Evolutionary conservation across 2,329 filamentous ascomycete genomes (phyloP).

Genomic region (Neofusicoccum laricinum): DNA sequence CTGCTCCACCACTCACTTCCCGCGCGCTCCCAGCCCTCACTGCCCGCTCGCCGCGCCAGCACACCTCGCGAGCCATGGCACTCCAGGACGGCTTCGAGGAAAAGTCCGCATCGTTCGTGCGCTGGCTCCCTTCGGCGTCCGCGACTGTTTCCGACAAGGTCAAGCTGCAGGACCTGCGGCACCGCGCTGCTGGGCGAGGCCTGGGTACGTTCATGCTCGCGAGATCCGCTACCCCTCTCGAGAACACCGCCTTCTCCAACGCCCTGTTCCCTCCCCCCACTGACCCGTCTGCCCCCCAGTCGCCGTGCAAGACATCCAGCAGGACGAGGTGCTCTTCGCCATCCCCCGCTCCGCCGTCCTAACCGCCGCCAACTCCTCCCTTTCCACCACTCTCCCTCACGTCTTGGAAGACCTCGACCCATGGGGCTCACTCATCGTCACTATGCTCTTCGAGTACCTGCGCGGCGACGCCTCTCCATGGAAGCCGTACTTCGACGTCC

Average conservation of each 20-base stretch:
- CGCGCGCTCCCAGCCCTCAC: background rate
- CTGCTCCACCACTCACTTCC: background rate
- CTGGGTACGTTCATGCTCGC: slow-evolving; percentile 52
- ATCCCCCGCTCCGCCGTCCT: slow-evolving; percentile 73
- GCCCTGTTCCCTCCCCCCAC: background rate
- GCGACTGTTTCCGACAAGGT: slow-evolving; percentile 59
- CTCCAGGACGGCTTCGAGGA: slow-evolving; percentile 34
- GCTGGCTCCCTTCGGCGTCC: slow-evolving; percentile 55
- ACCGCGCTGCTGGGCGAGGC: slow-evolving; percentile 57
- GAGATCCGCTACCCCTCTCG: slow-evolving; percentile 5
- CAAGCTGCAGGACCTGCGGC: slow-evolving; percentile 55
- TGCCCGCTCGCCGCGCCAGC: background rate
- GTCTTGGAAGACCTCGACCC: slow-evolving; percentile 37
- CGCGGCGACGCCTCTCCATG: slow-evolving; percentile 61
- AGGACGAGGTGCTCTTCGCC: slow-evolving; percentile 76
- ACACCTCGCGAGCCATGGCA: background rate
- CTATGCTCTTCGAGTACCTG: slow-evolving; percentile 75
- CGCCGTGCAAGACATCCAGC: slow-evolving; percentile 64
- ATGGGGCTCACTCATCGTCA: slow-evolving; percentile 64
- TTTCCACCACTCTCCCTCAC: slow-evolving; percentile 53
- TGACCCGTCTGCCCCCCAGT: slow-evolving; percentile 48
- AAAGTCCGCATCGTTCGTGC: slow-evolving; percentile 52
- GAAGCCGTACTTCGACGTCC: slow-evolving; percentile 73
- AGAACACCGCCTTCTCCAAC: background rate
- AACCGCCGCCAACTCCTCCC: slow-evolving; percentile 67